Evolutionary conservation across 163 green algal genomes (phyloP).

Genomic region (Chloromonas sp.): DNA sequence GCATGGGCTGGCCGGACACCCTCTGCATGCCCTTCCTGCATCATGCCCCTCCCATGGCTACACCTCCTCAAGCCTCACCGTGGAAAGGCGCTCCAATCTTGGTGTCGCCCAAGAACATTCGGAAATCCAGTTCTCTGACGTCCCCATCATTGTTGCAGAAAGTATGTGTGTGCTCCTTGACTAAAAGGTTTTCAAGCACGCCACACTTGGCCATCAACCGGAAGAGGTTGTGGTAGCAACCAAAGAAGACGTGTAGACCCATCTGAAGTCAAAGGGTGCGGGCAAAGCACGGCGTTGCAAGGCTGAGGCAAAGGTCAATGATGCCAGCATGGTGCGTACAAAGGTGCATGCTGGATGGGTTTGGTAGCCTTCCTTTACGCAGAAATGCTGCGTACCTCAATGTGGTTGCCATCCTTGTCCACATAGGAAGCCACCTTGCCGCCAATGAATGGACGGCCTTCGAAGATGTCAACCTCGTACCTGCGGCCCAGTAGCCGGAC

Average conservation of each 20-base stretch:
- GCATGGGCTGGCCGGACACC: too few relatives aligned
- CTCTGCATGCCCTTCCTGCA: too few relatives aligned
- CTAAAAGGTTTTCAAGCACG: conserved; percentile 87
- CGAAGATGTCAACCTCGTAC: conserved; percentile 92
- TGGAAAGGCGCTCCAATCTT: conserved; percentile 94
- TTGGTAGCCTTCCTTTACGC: too few relatives aligned
- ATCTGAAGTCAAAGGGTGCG: conserved; percentile 43
- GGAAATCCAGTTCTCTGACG: conserved; percentile 87
- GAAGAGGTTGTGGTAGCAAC: conserved; percentile 98
- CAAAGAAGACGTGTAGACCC: conserved; percentile 91
- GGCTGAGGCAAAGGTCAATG: too few relatives aligned
- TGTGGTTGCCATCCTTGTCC: conserved; percentile 95
- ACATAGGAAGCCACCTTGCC: conserved; percentile 89
- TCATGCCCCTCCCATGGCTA: too few relatives aligned
- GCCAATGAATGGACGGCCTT: conserved; percentile 81
- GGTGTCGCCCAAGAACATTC: conserved; percentile 69
- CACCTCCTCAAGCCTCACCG: conserved; percentile 32
- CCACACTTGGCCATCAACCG: conserved; percentile 93
- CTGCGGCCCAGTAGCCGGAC: conserved; percentile 19
- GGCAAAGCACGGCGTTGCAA: not conserved
- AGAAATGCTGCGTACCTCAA: conserved; percentile 63
- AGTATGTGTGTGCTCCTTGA: conserved; percentile 94
- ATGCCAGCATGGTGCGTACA: too few relatives aligned
- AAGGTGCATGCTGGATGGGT: too few relatives aligned
- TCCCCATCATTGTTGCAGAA: conserved; percentile 91